Conservation (phyloP, 306 rosid genomes). For the Vachellia collinsii region DNA sequence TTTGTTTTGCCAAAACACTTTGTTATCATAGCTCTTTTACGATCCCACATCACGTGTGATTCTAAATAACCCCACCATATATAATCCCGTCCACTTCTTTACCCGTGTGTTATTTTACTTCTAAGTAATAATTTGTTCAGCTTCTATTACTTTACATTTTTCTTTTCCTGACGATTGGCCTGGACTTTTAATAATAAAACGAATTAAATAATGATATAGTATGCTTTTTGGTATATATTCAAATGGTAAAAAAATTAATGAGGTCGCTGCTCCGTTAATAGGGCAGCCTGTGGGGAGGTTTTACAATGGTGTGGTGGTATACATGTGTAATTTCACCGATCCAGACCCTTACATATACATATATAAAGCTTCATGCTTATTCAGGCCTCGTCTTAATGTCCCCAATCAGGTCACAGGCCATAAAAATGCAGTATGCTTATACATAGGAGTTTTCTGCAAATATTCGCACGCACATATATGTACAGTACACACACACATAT, state of each 20-base stretch:
- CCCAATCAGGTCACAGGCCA: too few species aligned
- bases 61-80: not conserved
- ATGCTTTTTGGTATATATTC: too few species aligned
- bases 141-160: not conserved
- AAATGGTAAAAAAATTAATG: too few species aligned
- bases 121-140: not conserved
- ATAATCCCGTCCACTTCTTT: not conserved
- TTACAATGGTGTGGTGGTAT: too few species aligned
- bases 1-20: conserved; percentile 29
- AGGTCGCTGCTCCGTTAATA: too few species aligned
- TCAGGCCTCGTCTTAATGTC: too few species aligned
- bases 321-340: too few species aligned
- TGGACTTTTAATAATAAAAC: not conserved
- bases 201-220: not conserved
- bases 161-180: not conserved
- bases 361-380: too few species aligned
- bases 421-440: not conserved
- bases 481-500: too few species aligned
- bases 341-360: too few species aligned
- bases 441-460: not conserved
- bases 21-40: not conserved
- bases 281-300: too few species aligned
- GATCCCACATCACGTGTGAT: conserved; percentile 7
- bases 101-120: not conserved
- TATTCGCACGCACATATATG: not conserved